Evolutionary conservation across 2,329 filamentous ascomycete genomes (phyloP).

Genomic region (Metarhizium guizhouense): DNA sequence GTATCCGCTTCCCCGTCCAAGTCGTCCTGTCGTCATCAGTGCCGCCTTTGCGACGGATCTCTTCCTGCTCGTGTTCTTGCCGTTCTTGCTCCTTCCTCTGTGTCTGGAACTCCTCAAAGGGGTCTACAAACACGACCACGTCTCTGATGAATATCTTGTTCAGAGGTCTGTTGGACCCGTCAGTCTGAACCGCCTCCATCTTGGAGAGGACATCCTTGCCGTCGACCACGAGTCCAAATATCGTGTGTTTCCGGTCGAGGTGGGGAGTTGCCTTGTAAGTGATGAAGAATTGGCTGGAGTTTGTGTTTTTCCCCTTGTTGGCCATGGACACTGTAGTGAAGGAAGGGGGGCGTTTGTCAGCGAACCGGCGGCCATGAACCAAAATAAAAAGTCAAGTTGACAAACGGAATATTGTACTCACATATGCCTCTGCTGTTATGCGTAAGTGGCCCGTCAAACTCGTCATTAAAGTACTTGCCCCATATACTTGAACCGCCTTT

Average conservation of each 20-base stretch:
- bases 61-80: slow-evolving; percentile 47
- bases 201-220: slow-evolving; percentile 62
- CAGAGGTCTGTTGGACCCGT: slow-evolving; percentile 65
- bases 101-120: slow-evolving; percentile 87
- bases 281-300: slow-evolving; percentile 92
- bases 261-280: slow-evolving; percentile 79
- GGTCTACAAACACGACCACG: slow-evolving; percentile 81
- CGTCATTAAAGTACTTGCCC: slow-evolving; percentile 90
- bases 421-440: slow-evolving; percentile 69
- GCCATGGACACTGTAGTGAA: slow-evolving; percentile 62
- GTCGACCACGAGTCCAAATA: slow-evolving; percentile 80
- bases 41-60: slow-evolving; percentile 55
- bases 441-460: slow-evolving; percentile 81
- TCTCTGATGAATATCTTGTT: slow-evolving; percentile 75
- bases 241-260: slow-evolving; percentile 92
- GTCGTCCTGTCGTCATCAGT: slow-evolving; percentile 84
- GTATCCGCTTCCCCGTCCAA: slow-evolving; percentile 90
- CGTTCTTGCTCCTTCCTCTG: slow-evolving; percentile 58
- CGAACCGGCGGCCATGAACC: background rate
- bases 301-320: slow-evolving; percentile 97
- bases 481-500: slow-evolving; percentile 85
- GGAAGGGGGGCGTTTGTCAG: slow-evolving; percentile 3
- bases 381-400: background rate
- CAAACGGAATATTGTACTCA: slow-evolving; percentile 11
- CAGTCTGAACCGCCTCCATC: slow-evolving; percentile 70